Evolutionary conservation across 495 filamentous ascomycete species (phyloP), one percentile per base, ranked within the genome.

Genomic region (Letharia columbiana): DNA sequence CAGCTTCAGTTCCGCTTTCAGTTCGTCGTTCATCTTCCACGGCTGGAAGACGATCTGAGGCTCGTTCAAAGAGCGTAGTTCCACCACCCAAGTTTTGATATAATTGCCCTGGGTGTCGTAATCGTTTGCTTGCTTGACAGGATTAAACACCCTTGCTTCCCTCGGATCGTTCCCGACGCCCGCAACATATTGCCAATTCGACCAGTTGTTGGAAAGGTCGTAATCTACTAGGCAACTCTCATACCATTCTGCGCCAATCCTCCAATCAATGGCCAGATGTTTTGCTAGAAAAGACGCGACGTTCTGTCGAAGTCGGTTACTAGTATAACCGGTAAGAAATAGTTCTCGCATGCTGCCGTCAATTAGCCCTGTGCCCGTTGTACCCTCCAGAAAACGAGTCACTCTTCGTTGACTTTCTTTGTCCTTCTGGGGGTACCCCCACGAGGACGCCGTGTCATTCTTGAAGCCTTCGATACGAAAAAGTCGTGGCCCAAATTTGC

Each of bases 191-290:
- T 89, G 87, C 89, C 87, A 91, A 70, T 89, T 90, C 47, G 84
- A 84, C 87, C 87, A 91, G 71, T 91, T 91, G 58, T 79, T 85
- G 44, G 80, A 81, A 15, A 88, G 77, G 68, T 91, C 89, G 72
- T 91, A 90, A 71, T 91, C 89, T 41, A 84, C 77, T 15, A 91
- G 80, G 64, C 86, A 71, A 67, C 78, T 80, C 72, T 91, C 89
- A 72, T 90, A 91, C 87, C 87, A 91, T 73, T 91, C 89, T 6
- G 86, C 88, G 7, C 89, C 89, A 35, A 89, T 76, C 11, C 87
- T 80, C 89, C 89, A 91, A 77, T 90, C 89, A 37, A 91, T 81
- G n/a, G 79, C 75, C 15, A 90, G 76, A 67, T 89, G 86, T 68
- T 88, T 89, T 17, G 86, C 72, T n/a, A 90, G 77, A 72, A 87